A percentile compares a stretch with the other conserved stretches of the same genome.
Conservation (phyloP, 2,329 filamentous ascomycete genomes). For the Talaromyces sp. region DNA sequence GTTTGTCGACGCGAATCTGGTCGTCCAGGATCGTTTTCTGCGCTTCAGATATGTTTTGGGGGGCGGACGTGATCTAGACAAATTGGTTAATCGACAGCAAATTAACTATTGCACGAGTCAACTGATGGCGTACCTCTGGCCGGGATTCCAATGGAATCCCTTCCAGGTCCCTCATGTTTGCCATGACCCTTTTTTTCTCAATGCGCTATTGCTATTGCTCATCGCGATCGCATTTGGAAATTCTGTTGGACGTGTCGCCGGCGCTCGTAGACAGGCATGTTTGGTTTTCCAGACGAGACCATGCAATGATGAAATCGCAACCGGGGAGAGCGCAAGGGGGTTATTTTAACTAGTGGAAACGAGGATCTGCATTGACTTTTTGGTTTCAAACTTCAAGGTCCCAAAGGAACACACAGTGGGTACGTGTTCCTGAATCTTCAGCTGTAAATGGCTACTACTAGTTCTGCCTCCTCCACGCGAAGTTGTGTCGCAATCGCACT, state of each 20-base stretch:
- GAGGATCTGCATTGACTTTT: not conserved
- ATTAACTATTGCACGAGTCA: not conserved
- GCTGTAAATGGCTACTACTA: not conserved
- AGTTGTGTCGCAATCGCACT: not conserved
- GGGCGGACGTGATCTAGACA: not conserved
- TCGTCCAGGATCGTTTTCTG: not conserved
- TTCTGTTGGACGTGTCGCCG: not conserved
- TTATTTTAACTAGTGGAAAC: not conserved
- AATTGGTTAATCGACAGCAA: not conserved
- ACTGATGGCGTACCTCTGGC: not conserved
- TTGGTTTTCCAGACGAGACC: not conserved
- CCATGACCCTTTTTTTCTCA: not conserved
- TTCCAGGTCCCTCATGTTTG: not conserved
- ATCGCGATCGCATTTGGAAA: not conserved
- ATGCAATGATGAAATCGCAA: not conserved
- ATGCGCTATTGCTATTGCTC: not conserved
- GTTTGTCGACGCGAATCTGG: slow-evolving; percentile 62
- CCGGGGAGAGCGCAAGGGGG: not conserved
- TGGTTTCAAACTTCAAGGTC: not conserved
- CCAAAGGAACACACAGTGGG: not conserved
- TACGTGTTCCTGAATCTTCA: not conserved
- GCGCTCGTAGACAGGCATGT: not conserved
- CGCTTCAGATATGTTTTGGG: not conserved
- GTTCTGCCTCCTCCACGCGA: too few species aligned
- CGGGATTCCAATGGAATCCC: not conserved